Conservation (phyloP, 2,329 filamentous ascomycete species). For the Aspergillus carbonarius region DNA sequence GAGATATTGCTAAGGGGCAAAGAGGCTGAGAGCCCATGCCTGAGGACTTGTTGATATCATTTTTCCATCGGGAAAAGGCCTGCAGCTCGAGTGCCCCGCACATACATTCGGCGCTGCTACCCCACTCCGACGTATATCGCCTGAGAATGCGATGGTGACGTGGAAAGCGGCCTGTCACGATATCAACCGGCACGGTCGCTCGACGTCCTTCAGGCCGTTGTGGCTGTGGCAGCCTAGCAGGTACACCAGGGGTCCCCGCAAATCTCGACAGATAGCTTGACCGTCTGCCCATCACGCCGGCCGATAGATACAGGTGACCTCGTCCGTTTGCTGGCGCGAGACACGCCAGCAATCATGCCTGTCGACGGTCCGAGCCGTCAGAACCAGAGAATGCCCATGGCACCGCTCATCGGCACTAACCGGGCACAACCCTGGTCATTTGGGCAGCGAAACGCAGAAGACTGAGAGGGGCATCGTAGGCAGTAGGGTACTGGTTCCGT, state of each 20-base stretch:
- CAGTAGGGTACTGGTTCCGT: conserved; percentile 2
- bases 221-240: conserved; percentile 28
- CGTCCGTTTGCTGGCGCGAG: conserved; percentile 13
- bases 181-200: conserved; percentile 28
- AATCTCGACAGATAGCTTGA: conserved; percentile 11
- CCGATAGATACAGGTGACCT: conserved; percentile 18
- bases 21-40: conserved; percentile 18
- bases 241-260: conserved; percentile 15
- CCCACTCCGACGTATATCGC: conserved; percentile 21
- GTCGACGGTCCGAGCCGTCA: conserved; percentile 32
- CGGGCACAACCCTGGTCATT: conserved; percentile 22
- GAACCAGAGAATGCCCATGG: conserved; percentile 19
- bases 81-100: conserved; percentile 26
- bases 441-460: conserved; percentile 35
- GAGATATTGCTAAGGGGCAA: conserved; percentile 16
- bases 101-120: conserved; percentile 22
- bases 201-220: conserved; percentile 24
- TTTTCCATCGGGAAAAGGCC: conserved; percentile 17
- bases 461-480: not conserved
- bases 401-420: conserved; percentile 19
- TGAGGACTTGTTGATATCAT: conserved; percentile 24
- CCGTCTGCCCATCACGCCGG: conserved; percentile 9
- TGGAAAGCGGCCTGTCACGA: conserved; percentile 31
- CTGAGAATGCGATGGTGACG: conserved; percentile 29
- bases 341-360: conserved; percentile 17